A percentile compares a stretch with the other conserved stretches of the same genome.
Evolutionary conservation across 2,329 filamentous ascomycete species (phyloP).

Genomic region (Alternaria metachromatica): DNA sequence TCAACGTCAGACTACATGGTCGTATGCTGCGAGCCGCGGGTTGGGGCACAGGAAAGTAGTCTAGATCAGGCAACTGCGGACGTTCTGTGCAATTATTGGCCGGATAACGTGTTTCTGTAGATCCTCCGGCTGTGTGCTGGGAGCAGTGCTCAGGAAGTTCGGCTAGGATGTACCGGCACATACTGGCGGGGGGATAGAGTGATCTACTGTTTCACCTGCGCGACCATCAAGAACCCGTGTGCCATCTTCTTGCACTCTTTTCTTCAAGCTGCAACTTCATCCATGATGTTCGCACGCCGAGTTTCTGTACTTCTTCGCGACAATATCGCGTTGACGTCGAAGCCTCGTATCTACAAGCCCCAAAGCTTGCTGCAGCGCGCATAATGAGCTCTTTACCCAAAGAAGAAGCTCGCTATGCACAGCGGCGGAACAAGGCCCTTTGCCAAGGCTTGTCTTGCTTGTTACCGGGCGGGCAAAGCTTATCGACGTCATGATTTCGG

Average conservation of each 20-base stretch:
- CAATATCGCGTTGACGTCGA: not conserved
- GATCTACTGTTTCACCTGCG: not conserved
- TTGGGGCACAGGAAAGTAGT: conserved; percentile 15
- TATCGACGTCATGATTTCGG: conserved; percentile 27
- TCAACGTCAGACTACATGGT: not conserved
- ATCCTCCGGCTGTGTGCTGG: conserved; percentile 17
- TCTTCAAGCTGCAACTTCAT: too few relatives aligned
- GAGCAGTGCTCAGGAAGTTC: conserved; percentile 4
- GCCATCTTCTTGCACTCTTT: not conserved
- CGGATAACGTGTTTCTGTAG: conserved; percentile 11
- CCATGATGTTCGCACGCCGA: not conserved
- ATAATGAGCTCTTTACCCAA: conserved; percentile 15
- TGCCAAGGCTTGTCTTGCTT: conserved; percentile 18
- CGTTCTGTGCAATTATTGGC: conserved; percentile 14
- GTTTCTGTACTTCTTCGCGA: not conserved
- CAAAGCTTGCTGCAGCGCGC: not conserved
- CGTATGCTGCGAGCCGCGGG: not conserved
- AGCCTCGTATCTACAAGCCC: not conserved
- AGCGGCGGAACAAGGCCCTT: conserved; percentile 14
- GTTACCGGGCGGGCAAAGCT: conserved; percentile 19
- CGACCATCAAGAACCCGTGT: not conserved
- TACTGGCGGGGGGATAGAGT: not conserved
- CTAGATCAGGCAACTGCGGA: conserved; percentile 20
- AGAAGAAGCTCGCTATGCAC: conserved; percentile 23
- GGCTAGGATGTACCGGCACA: conserved; percentile 2